Base-by-base conservation (phyloP, 2,329 filamentous ascomycete species). In the Davidsoniella eucalypti region DNA sequence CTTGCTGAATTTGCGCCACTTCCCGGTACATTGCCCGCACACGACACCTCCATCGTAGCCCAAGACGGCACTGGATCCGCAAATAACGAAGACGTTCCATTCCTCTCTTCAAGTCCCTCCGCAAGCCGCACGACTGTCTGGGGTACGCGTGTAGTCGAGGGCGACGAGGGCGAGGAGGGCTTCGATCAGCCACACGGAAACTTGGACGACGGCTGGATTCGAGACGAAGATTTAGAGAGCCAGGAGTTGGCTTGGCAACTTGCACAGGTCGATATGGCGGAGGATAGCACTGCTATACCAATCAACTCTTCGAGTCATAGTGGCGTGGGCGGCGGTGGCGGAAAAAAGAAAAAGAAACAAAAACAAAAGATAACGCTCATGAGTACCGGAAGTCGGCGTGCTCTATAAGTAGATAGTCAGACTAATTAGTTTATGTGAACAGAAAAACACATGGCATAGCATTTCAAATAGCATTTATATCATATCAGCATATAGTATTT, bases 121-220 rank as follows among this genome's bases (percentile, higher is more conserved):
- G 80, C 78, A 5, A 76, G 78, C 0, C 70, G 76, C 39, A 80
- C 79, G 54, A 96, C 90, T 0, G 86, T 96, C 0, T 96, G 90
- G 90, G 90, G 90, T n/a, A 96, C 90, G 0, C 72, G 76, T 3
- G 78, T 75, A 0, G 67, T 94, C 2, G 68, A 78, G 0, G 67
- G 66, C 1, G 80, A 77, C 17, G 17, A 18, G 3, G 77, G 80
- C 2, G 72, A 75, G 9, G 58, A 78, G 25, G 64, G 64, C 25
- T 61, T 70, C 2, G 54, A 64, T 1, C 52, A 48, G n/a, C 40
- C 18, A 14, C 9, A 58, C 62, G 53, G 54, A 49, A 10, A 61
- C 61, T 53, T 64, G 2, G 78, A 87, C 54, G 88, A 95, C 61
- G 90, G 88, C 0, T 95, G 88, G 88, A 68, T 90, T 14, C 80